These are phyloP conservation scores for Colletotrichum sp. DNA, from an alignment of 2,329 filamentous ascomycete genomes.

Conservation along the genomic window DNA sequence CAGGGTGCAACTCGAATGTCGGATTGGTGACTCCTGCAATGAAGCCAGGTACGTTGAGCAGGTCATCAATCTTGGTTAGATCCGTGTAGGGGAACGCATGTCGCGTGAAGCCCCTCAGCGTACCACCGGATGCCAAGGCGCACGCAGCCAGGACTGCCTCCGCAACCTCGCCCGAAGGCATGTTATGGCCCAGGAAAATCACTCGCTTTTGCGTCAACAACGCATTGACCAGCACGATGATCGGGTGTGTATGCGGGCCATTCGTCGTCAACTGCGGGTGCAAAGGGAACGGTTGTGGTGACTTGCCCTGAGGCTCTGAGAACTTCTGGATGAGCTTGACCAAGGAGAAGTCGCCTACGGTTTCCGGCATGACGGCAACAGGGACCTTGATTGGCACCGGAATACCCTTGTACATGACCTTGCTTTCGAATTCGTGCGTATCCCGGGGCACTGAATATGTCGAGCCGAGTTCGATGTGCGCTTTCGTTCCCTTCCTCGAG, in stretches of 20 bases:
- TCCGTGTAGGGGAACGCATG: slow-evolving; percentile 99
- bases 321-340: slow-evolving; percentile 98
- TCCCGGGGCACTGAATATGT: slow-evolving; percentile 84
- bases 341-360: slow-evolving; percentile 95
- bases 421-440: slow-evolving; percentile 97
- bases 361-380: slow-evolving; percentile 91
- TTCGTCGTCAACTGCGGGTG: slow-evolving; percentile 95
- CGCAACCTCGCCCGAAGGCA: slow-evolving; percentile 93
- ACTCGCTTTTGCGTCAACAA: slow-evolving; percentile 95
- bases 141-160: slow-evolving; percentile 98
- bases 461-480: slow-evolving; percentile 61
- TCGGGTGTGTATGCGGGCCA: slow-evolving; percentile 87
- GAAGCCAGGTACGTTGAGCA: slow-evolving; percentile 94
- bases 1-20: slow-evolving; percentile 90
- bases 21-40: slow-evolving; percentile 98
- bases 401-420: slow-evolving; percentile 94
- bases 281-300: slow-evolving; percentile 81
- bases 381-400: slow-evolving; percentile 97
- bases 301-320: slow-evolving; percentile 79
- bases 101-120: slow-evolving; percentile 92
- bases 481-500: slow-evolving; percentile 67
- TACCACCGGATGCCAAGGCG: slow-evolving; percentile 87
- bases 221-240: slow-evolving; percentile 93
- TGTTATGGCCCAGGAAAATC: slow-evolving; percentile 94
- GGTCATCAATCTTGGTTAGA: slow-evolving; percentile 94